Evolutionary conservation across 2,329 filamentous ascomycete species (phyloP), one percentile per base, ranked within the genome.

Genomic region (Lasiodiplodia theobromae): DNA sequence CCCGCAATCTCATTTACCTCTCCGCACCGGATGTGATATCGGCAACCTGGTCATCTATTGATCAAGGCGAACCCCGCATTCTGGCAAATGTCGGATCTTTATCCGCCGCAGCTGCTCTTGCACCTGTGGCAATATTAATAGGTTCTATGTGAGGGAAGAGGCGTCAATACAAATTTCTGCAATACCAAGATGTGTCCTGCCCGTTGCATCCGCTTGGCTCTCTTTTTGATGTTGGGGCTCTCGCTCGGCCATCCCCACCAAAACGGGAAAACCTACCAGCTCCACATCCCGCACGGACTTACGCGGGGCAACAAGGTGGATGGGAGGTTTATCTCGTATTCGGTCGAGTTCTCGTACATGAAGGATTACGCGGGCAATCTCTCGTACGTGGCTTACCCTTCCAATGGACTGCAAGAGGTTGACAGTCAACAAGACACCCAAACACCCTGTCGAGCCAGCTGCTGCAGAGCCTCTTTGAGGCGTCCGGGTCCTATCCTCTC

Each of bases 141-240:
- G 14, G 14, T 16, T 16, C 5, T 18, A 1, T n/a, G 1, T 7
- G 5, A 44, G 5, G 5, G 4, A 18, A 0, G 2, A 16, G 5
- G 6, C 6, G 16, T 18, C 0, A 6, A 18, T 44, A 16, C 38
- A 16, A 7, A 16, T 44, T n/a, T n/a, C 16, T 6, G 5, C 14
- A 44, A 1, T 44, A 16, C 1, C 12, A 44, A 18, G 18, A 44
- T 44, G 38, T 4, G 3, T 2, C 38, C 14, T 16, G 5, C 2
- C 5, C 3, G 4, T 18, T 44, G 38, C 5, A 44, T 18, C 5
- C 14, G 38, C 38, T 44, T 44, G 18, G 14, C 14, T 6, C 14
- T 18, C 38, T 44, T 18, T 18, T 44, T 44, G 12, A 2, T 18
- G 14, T 44, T 16, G 14, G 38, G 38, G 38, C 6, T 44, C n/a